Percentiles rank a stretch among this genome's conserved stretches.
phyloP scores from a whole-genome alignment of 257 asterid genomes.

The Ajuga chamaepitys region DNA sequence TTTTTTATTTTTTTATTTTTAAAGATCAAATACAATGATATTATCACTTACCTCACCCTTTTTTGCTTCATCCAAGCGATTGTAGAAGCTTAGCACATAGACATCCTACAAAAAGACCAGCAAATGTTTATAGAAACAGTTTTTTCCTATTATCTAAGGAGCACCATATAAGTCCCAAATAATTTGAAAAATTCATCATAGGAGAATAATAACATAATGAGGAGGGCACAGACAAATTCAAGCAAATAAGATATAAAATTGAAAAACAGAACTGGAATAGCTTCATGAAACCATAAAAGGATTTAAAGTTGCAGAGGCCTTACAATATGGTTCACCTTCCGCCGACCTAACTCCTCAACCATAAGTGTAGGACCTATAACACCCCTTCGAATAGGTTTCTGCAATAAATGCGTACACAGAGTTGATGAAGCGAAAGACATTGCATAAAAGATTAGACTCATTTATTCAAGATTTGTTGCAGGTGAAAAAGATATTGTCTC shows the following conservation, averaged over 20 bases:
- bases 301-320: slow-evolving; percentile 23
- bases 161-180: slow-evolving; percentile 4
- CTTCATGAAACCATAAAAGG: slow-evolving; percentile 10
- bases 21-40: slow-evolving; percentile 8
- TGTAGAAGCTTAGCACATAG: slow-evolving; percentile 74
- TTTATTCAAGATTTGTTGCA: slow-evolving; percentile 9
- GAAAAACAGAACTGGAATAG: not conserved
- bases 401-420: slow-evolving; percentile 19
- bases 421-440: slow-evolving; percentile 2
- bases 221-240: not conserved
- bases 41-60: slow-evolving; percentile 85
- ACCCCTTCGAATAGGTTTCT: slow-evolving; percentile 97
- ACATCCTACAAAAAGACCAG: slow-evolving; percentile 49
- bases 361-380: slow-evolving; percentile 71
- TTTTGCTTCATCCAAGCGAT: slow-evolving; percentile 85
- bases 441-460: not conserved
- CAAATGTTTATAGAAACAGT: not conserved
- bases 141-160: not conserved
- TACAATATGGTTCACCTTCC: slow-evolving; percentile 71
- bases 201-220: not conserved
- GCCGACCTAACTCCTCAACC: slow-evolving; percentile 90
- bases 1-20: no score
- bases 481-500: not conserved
- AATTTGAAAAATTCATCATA: not conserved
- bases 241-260: slow-evolving; percentile 6